Evolutionary conservation across 352 stramenopile species (phyloP), one percentile per base, ranked within the genome.

Genomic region (Peronospora tabacina): DNA sequence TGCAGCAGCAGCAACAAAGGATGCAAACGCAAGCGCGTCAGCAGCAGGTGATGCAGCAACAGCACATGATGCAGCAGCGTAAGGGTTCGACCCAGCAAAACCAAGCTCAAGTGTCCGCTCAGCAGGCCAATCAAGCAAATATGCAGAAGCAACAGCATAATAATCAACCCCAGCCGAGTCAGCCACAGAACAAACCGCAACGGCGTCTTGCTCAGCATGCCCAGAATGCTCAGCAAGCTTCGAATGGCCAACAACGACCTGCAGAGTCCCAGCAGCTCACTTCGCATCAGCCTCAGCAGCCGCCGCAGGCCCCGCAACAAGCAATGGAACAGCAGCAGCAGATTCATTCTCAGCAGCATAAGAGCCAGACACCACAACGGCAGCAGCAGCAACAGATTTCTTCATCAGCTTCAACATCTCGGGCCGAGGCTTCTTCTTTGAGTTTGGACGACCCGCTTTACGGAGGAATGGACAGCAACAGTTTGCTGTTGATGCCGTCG

Each of bases 371-470:
- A 12, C 26, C 8, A 30, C 26, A 22, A 22, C 53, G 7, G 28
- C 28, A 35, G 12, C 55, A 44, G 13, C 46, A 63, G 26, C 58
- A 73, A 13, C 55, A 70, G 13, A 36, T 13, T 4, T 58, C 56
- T 16, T 28, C 29, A 41, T 28, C 36, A 12, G 30, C 49, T 26
- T 22, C 52, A 34, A 55, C 55, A 34, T 66, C 59, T 32, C 66
- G 66, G 15, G 53, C 44, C 13, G 70, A 85, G 41, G 75, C 64
- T 22, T 66, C 74, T 12, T 73, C 72, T 12, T 58, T 83, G 43
- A 69, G 48, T 13, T 55, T 86, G 32, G 75, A 87, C 47, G 73
- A 87, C 30, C 75, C 63, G 13, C 42, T 84, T 10, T 87, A 85
- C 30, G 61, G 61, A 24, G 66, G 67, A 24, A 83, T 84, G 73